Evolutionary conservation across 331 rosid species (phyloP).

Genomic region (Pyrus hybrid): DNA sequence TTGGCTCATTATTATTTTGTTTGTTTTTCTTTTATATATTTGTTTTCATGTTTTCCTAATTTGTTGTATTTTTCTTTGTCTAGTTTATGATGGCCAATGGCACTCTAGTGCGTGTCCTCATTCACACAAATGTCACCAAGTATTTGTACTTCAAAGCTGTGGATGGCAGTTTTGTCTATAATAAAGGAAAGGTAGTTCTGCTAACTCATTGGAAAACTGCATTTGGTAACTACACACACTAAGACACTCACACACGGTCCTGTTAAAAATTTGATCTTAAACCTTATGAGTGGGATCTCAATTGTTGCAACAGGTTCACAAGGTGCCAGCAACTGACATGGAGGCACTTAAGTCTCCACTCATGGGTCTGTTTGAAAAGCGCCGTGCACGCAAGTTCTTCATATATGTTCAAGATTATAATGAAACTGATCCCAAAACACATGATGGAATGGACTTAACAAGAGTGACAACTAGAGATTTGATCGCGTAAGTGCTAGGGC

Average conservation of each 20-base stretch:
- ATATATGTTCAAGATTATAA: conserved; percentile 64
- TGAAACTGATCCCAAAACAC: conserved; percentile 67
- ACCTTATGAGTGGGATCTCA: not conserved
- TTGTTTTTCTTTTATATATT: not conserved
- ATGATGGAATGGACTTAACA: conserved; percentile 74
- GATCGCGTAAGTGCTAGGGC: conserved; percentile 48
- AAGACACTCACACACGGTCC: not conserved
- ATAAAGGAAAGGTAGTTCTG: conserved; percentile 61
- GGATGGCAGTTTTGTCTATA: conserved; percentile 83
- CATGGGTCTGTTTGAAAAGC: conserved; percentile 81
- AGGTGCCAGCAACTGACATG: conserved; percentile 75
- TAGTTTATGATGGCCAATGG: conserved; percentile 99
- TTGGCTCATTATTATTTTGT: not conserved
- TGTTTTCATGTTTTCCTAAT: not conserved
- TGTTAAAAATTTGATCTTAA: not conserved
- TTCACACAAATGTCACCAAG: conserved; percentile 94
- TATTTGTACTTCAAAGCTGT: conserved; percentile 93
- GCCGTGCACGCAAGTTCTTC: conserved; percentile 81
- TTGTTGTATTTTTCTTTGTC: not conserved
- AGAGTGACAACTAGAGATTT: conserved; percentile 65
- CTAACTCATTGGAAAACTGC: not conserved
- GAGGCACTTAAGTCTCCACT: conserved; percentile 82
- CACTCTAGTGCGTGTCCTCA: conserved; percentile 86
- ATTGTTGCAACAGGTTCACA: conserved; percentile 49
- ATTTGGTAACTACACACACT: not conserved